Evolutionary conservation across 2,329 filamentous ascomycete species (phyloP).

Genomic region (Diaporthe amygdali): DNA sequence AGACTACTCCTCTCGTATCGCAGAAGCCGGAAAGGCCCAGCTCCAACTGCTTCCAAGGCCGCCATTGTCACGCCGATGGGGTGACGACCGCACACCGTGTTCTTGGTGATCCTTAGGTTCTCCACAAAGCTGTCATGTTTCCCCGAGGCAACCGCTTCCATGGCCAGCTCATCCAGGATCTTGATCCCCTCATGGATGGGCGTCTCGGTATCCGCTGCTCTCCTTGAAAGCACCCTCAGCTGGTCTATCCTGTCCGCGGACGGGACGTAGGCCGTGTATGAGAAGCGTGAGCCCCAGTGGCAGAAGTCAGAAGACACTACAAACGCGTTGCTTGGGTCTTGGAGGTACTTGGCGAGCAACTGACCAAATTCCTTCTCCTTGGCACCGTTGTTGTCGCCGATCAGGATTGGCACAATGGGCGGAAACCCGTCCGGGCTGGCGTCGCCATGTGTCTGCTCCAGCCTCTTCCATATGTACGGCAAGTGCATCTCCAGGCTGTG

Average conservation of each 20-base stretch:
- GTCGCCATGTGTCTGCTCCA: constrained; percentile 55
- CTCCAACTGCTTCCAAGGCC: constrained; percentile 65
- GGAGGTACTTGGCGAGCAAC: constrained; percentile 78
- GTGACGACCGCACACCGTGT: constrained; percentile 94
- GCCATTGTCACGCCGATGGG: constrained; percentile 95
- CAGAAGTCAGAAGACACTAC: constrained; percentile 96
- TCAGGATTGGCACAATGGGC: constrained; percentile 80
- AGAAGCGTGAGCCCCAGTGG: constrained; percentile 88
- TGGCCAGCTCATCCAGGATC: constrained; percentile 78
- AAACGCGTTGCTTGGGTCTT: constrained; percentile 78
- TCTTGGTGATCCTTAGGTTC: constrained; percentile 74
- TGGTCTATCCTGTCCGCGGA: constrained; percentile 45
- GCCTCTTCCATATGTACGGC: constrained; percentile 86
- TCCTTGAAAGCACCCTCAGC: constrained; percentile 42
- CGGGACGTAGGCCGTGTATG: constrained; percentile 79
- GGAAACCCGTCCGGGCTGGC: constrained; percentile 58
- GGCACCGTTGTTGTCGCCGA: constrained; percentile 72
- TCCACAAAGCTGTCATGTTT: constrained; percentile 72
- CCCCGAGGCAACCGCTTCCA: constrained; percentile 83
- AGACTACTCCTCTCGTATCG: constrained; percentile 87
- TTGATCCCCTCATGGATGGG: constrained; percentile 86
- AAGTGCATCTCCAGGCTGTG: constrained; percentile 98
- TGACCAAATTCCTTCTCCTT: constrained; percentile 73
- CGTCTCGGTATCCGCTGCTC: constrained; percentile 42
- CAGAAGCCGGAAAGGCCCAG: constrained; percentile 72